Evolutionary conservation across 306 rosid genomes (phyloP), one percentile per base, ranked within the genome.

Genomic region (Casuarina equisetifolia): DNA sequence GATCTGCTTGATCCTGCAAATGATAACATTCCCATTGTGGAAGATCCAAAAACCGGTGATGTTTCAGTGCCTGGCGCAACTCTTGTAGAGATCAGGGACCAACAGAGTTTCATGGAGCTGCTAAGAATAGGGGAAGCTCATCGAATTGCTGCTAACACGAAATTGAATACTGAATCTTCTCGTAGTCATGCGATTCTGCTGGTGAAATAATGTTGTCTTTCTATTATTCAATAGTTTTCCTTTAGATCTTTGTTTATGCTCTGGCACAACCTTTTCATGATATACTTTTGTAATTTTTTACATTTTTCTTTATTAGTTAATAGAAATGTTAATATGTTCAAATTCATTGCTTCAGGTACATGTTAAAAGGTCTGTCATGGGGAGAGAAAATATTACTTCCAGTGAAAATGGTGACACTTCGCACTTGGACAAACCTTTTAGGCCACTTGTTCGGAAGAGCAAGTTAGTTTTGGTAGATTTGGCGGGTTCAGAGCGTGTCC

Each of bases 401-500:
- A 82, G 78, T 78, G 92, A 92, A 86, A 91, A 90, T 78, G 91
- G 93, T 9, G 97, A 87, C 16, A 32, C 89, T 53, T 86, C 97
- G 67, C 93, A 85, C 79, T 84, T 91, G 82, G 87, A 80, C 64
- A 92, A 91, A 85, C 91, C 92, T 73, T 89, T 86, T 70, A 89
- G 81, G 79, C 96, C 98, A 79, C 84, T 94, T 80, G 84, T 94
- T 70, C 90, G 97, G 74, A 94, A 88, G 84, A 94, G 97, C 88
- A 94, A 94, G 89, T 88, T 94, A 63, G 95, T 94, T 76, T 89
- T 92, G 81, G 98, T 94, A 80, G 98, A 94, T 90, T 87, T 94
- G 82, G 98, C 98, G 45, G 98, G 98, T 79, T 94, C 98, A 12
- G 98, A 94, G 92, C 97, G 98, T 66, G 81, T 92, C 76, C 93